Percentiles rank a stretch among this genome's conserved stretches.
Evolutionary conservation across 2,329 filamentous ascomycete species (phyloP).

Genomic region (Penicillium italicum): DNA sequence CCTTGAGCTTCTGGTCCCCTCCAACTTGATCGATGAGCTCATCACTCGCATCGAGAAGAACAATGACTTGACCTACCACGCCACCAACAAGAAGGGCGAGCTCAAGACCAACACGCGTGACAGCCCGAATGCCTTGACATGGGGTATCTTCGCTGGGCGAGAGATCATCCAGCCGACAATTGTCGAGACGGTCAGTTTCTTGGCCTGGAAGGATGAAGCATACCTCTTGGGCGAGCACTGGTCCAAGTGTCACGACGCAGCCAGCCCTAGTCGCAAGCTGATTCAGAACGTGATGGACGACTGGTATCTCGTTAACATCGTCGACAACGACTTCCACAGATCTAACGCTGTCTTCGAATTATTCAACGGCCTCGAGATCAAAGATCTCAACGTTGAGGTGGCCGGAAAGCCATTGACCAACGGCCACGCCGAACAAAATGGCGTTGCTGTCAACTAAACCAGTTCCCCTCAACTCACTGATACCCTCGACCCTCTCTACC

Average conservation of each 20-base stretch:
- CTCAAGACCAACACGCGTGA: conserved; percentile 79
- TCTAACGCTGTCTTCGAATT: conserved; percentile 77
- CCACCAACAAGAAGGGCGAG: conserved; percentile 77
- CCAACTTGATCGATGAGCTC: conserved; percentile 72
- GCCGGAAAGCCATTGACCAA: conserved; percentile 23
- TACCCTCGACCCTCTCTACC: conserved; percentile 3
- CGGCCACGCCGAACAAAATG: conserved; percentile 20
- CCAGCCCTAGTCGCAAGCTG: conserved; percentile 71
- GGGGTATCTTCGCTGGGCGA: conserved; percentile 98
- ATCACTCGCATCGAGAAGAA: conserved; percentile 73
- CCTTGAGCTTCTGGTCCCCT: conserved; percentile 82
- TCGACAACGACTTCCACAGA: conserved; percentile 96
- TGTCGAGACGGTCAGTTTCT: conserved; percentile 93
- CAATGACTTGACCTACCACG: conserved; percentile 87
- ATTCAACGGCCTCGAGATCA: conserved; percentile 65
- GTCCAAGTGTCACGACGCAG: conserved; percentile 81
- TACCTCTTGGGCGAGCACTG: conserved; percentile 90
- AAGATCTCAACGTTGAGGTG: conserved; percentile 36
- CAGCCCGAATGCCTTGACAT: conserved; percentile 95
- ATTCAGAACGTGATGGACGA: conserved; percentile 80
- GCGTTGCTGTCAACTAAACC: conserved; percentile 26
- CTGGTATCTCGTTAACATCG: conserved; percentile 95
- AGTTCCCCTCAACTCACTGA: conserved; percentile 10
- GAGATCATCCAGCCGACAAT: conserved; percentile 99
- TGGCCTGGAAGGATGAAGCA: conserved; percentile 98